A percentile compares a stretch with the other conserved stretches of the same genome.
phyloP scores from a whole-genome alignment of 345 rosid genomes.

The Gossypium arboreum region DNA sequence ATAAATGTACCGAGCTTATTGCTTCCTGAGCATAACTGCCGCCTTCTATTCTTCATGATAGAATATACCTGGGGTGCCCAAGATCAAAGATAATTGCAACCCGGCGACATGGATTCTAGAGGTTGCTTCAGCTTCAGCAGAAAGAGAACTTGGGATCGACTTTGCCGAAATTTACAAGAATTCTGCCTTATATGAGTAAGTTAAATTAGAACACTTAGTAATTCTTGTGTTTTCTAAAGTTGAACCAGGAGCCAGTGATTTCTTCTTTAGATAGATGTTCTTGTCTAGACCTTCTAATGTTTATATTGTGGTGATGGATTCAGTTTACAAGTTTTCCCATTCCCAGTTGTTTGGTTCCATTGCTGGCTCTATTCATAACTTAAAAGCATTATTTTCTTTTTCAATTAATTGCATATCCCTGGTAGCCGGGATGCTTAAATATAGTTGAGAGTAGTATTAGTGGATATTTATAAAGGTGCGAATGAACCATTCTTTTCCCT shows the following conservation, averaged over 20 bases:
- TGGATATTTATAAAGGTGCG: background rate
- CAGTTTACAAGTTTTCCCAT: too few species aligned
- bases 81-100: slow-evolving; percentile 59
- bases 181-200: slow-evolving; percentile 54
- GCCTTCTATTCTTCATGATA: slow-evolving; percentile 18
- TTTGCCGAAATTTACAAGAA: slow-evolving; percentile 46
- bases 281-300: too few species aligned
- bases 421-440: background rate
- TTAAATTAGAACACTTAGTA: background rate
- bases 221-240: background rate
- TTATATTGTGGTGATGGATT: too few species aligned
- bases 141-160: slow-evolving; percentile 58
- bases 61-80: slow-evolving; percentile 53
- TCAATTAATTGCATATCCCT: too few species aligned
- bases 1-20: background rate
- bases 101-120: slow-evolving; percentile 91
- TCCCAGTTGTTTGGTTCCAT: too few species aligned
- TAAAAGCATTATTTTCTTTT: too few species aligned
- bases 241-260: background rate
- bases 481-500: background rate
- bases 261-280: too few species aligned
- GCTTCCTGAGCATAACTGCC: background rate
- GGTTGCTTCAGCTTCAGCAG: slow-evolving; percentile 53
- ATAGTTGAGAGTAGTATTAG: background rate
- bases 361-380: too few species aligned